Evolutionary conservation across 805 yeast species (phyloP), one percentile per base, ranked within the genome.

Genomic region (Starmerella kuoi): DNA sequence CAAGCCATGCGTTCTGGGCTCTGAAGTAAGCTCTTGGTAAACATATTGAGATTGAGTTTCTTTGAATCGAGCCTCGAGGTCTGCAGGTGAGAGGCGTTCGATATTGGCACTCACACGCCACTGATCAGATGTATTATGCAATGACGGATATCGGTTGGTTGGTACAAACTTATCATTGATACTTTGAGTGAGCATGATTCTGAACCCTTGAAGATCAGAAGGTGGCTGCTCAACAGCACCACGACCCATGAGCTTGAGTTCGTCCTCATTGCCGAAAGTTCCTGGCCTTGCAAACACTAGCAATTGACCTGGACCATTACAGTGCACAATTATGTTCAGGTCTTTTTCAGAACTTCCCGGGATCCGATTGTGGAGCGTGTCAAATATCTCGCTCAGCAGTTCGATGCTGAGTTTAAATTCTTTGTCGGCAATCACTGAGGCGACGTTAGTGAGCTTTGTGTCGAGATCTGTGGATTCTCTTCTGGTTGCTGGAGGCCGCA

Each of bases 341-440:
- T 44, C 56, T 25, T 25, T 9, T 1, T 28, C 36, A n/a, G 28
- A 34, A 24, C 32, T 20, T n/a, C 20, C n/a, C 27, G 43, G 27
- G 3, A 40, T 8, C 60, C 20, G 55, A 5, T 52, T 45, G 0
- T 59, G 56, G 22, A 74, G 59, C 2, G 52, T 45, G 21, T 67
- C 62, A 42, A 79, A 47, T 1, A 77, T 32, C 17, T 62, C 58
- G n/a, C 63, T 59, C 62, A 81, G 66, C 2, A 83, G 56, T 9
- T 65, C 57, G 46, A 80, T 52, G 5, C 86, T 76, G 17, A 72
- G 56, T 48, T 68, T 71, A 58, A 84, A 81, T 57, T 85, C 94
- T 14, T 60, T 58, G 20, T 79, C 76, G 0, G 88, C 94, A 38
- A 80, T 67, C 38, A 55, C 52, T 1, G 72, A 48, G 2, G 76